A percentile compares a stretch with the other conserved stretches of the same genome.
Evolutionary conservation across 768 basidiomycete genomes (phyloP).

Genomic region (Suillus plorans): DNA sequence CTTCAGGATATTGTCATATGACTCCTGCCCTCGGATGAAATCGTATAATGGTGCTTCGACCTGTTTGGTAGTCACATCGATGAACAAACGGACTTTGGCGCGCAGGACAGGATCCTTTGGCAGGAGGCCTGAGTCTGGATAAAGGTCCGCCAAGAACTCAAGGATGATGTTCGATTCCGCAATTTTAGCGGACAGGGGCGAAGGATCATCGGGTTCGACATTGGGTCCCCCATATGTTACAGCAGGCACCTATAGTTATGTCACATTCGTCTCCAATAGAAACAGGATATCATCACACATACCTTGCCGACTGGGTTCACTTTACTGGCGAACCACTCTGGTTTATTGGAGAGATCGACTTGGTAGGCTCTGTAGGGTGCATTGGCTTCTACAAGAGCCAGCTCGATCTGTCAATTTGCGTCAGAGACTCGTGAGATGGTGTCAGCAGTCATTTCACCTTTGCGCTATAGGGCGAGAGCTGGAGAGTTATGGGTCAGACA

Average conservation of each 20-base stretch:
- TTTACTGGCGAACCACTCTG: slow-evolving; percentile 56
- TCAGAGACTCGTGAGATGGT: background rate
- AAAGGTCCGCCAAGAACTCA: slow-evolving; percentile 62
- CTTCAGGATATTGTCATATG: slow-evolving; percentile 37
- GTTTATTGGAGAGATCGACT: slow-evolving; percentile 60
- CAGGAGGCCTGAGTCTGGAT: slow-evolving; percentile 42
- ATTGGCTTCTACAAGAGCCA: slow-evolving; percentile 55
- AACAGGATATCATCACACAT: background rate
- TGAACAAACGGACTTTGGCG: slow-evolving; percentile 59
- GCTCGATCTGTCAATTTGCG: slow-evolving; percentile 39
- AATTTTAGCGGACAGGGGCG: slow-evolving; percentile 52
- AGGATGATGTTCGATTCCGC: slow-evolving; percentile 62
- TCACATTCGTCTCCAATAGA: background rate
- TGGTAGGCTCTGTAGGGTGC: slow-evolving; percentile 49
- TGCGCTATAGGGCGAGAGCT: slow-evolving; percentile 58
- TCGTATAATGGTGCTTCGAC: slow-evolving; percentile 12
- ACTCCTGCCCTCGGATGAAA: slow-evolving; percentile 36
- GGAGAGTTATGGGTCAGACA: background rate
- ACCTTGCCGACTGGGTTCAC: slow-evolving; percentile 67
- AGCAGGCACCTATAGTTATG: slow-evolving; percentile 45
- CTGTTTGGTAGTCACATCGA: slow-evolving; percentile 46
- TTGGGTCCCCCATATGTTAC: slow-evolving; percentile 58
- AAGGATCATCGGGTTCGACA: slow-evolving; percentile 51
- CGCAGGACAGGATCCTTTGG: slow-evolving; percentile 53
- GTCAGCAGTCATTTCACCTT: slow-evolving; percentile 34